phyloP scores from a whole-genome alignment of 768 basidiomycete genomes.

The Tricholoma terreum region DNA sequence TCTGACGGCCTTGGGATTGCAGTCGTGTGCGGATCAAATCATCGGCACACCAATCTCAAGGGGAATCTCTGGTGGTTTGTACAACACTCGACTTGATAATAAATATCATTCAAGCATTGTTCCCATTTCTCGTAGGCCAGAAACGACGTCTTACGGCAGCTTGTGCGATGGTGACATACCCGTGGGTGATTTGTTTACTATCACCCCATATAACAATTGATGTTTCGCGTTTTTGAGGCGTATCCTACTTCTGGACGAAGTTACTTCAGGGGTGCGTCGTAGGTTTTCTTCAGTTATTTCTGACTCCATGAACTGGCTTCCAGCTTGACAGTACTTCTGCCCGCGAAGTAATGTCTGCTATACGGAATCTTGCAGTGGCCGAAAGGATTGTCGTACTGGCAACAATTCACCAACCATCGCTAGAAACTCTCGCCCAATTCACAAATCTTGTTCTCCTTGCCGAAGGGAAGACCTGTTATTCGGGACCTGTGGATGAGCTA shows the following conservation, averaged over 20 bases:
- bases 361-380: slow-evolving; percentile 40
- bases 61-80: slow-evolving; percentile 55
- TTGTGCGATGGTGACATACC: slow-evolving; percentile 56
- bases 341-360: slow-evolving; percentile 40
- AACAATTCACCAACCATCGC: slow-evolving; percentile 67
- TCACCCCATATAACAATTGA: background rate
- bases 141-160: slow-evolving; percentile 62
- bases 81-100: background rate
- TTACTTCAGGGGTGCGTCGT: slow-evolving; percentile 45
- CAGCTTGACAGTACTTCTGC: slow-evolving; percentile 49
- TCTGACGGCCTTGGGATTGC: slow-evolving; percentile 45
- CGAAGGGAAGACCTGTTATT: slow-evolving; percentile 44
- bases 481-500: slow-evolving; percentile 39
- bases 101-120: background rate
- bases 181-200: slow-evolving; percentile 25
- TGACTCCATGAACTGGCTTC: background rate
- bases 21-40: slow-evolving; percentile 42
- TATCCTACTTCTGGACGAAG: slow-evolving; percentile 62
- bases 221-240: slow-evolving; percentile 25
- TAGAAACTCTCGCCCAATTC: slow-evolving; percentile 59
- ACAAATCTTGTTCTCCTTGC: slow-evolving; percentile 57
- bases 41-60: slow-evolving; percentile 59
- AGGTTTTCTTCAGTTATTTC: background rate
- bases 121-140: slow-evolving; percentile 38
- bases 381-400: slow-evolving; percentile 57